Evolutionary conservation across 352 stramenopile genomes (phyloP).

Genomic region (Phytophthora podocarpi): DNA sequence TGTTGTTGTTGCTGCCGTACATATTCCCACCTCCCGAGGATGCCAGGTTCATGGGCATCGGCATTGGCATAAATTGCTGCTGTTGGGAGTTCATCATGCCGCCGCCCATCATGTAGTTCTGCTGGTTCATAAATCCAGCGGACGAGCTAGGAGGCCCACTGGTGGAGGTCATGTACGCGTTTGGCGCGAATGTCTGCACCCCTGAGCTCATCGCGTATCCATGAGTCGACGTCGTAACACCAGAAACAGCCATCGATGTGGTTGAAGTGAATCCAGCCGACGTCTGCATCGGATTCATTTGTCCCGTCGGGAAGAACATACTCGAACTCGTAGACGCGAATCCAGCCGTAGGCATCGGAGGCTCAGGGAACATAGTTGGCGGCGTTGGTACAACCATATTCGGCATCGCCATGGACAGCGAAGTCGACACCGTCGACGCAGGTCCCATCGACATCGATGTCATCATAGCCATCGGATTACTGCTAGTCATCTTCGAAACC

Average conservation of each 20-base stretch:
- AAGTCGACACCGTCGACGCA: slow-evolving; percentile 7
- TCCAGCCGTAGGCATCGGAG: slow-evolving; percentile 40
- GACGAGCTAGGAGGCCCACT: slow-evolving; percentile 29
- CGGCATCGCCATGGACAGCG: slow-evolving; percentile 25
- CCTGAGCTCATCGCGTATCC: slow-evolving; percentile 44
- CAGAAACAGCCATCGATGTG: slow-evolving; percentile 35
- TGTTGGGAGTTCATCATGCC: slow-evolving; percentile 56
- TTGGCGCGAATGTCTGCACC: slow-evolving; percentile 39
- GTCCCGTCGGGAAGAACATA: slow-evolving; percentile 45
- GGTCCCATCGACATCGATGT: slow-evolving; percentile 10
- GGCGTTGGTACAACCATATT: slow-evolving; percentile 27
- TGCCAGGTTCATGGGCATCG: slow-evolving; percentile 55
- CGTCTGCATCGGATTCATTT: slow-evolving; percentile 33
- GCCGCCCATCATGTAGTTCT: slow-evolving; percentile 54
- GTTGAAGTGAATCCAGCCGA: slow-evolving; percentile 30
- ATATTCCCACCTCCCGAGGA: slow-evolving; percentile 39
- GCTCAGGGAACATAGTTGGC: slow-evolving; percentile 51
- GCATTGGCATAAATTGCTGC: slow-evolving; percentile 73
- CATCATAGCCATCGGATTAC: slow-evolving; percentile 14
- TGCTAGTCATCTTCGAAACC: slow-evolving; percentile 16
- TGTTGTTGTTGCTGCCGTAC: slow-evolving; percentile 49
- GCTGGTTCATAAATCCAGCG: slow-evolving; percentile 45
- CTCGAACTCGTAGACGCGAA: slow-evolving; percentile 29
- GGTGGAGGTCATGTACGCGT: slow-evolving; percentile 44
- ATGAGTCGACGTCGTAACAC: slow-evolving; percentile 30